Conservation (phyloP, 441 rosid genomes). For the Breynia disticha region DNA sequence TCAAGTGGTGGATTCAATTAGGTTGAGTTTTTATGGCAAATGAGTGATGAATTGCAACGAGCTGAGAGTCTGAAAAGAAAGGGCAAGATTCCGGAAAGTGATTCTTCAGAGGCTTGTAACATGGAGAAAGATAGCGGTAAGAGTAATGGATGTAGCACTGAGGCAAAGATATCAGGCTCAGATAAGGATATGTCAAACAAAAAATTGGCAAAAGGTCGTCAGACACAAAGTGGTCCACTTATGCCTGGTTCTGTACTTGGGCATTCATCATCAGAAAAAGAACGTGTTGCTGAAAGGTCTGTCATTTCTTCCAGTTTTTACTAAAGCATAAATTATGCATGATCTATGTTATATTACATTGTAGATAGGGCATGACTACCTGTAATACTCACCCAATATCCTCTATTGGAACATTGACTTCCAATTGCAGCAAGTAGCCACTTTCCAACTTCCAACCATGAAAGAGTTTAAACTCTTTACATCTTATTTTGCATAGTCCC, state of each 20-base stretch:
- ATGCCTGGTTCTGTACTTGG: conserved; percentile 45
- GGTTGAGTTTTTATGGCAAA: conserved; percentile 28
- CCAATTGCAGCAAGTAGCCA: no score
- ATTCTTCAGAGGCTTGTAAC: conserved; percentile 25
- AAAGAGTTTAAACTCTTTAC: no score
- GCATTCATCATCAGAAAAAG: conserved; percentile 56
- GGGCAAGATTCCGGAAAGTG: conserved; percentile 42
- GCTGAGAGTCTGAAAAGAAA: conserved; percentile 33
- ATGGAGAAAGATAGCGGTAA: conserved; percentile 31
- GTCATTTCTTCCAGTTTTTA: conserved; percentile 9
- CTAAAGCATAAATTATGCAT: background rate
- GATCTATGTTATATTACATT: conserved; percentile 2
- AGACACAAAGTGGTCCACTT: conserved; percentile 90
- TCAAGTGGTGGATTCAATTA: conserved; percentile 22
- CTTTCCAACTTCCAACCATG: no score
- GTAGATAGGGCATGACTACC: background rate
- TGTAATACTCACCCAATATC: no score
- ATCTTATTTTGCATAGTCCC: no score
- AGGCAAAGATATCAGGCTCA: conserved; percentile 37
- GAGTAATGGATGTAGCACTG: conserved; percentile 41
- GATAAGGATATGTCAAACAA: conserved; percentile 43
- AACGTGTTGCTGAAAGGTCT: conserved; percentile 58
- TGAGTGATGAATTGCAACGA: conserved; percentile 22
- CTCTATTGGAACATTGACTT: no score
- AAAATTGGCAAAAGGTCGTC: conserved; percentile 48